These are phyloP conservation scores for Moricandia arvensis DNA, from an alignment of 345 rosid genomes.

Conservation along the genomic window DNA sequence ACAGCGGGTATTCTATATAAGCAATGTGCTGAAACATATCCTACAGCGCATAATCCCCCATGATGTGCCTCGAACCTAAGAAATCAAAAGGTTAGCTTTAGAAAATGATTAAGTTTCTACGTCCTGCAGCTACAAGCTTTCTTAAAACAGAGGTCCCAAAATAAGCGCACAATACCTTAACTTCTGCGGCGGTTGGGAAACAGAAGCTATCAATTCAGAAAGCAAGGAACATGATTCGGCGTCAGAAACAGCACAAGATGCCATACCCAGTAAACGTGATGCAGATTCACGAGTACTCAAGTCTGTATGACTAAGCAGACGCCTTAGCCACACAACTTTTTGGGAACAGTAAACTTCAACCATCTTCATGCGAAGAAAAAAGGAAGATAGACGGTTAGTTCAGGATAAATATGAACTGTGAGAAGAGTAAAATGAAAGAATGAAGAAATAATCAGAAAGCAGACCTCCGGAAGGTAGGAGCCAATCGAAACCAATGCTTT, in stretches of 20 bases:
- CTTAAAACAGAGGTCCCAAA: conserved; percentile 4
- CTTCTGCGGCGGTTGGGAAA: conserved; percentile 49
- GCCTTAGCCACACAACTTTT: conserved; percentile 78
- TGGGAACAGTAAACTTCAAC: conserved; percentile 62
- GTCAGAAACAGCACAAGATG: conserved; percentile 72
- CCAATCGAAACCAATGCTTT: conserved; percentile 73
- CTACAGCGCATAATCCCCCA: conserved; percentile 77
- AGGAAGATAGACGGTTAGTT: conserved; percentile 4
- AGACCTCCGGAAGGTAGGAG: conserved; percentile 78
- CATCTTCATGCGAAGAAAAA: conserved; percentile 45
- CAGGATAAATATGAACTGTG: conserved; percentile 4
- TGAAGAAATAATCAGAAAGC: conserved; percentile 27
- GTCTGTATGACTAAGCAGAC: conserved; percentile 72
- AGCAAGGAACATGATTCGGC: conserved; percentile 55
- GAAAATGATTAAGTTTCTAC: conserved; percentile 4
- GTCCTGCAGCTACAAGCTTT: conserved; percentile 11
- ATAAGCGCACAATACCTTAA: conserved; percentile 50
- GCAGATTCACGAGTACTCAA: conserved; percentile 85
- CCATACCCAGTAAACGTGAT: conserved; percentile 87
- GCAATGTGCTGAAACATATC: conserved; percentile 77
- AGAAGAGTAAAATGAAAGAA: conserved; percentile 1
- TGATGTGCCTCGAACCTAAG: conserved; percentile 79
- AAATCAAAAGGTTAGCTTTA: conserved; percentile 25
- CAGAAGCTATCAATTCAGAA: conserved; percentile 54
- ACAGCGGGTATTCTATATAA: conserved; percentile 55